Conservation (phyloP, 2,329 filamentous ascomycete species). For the Alternaria sp. region DNA sequence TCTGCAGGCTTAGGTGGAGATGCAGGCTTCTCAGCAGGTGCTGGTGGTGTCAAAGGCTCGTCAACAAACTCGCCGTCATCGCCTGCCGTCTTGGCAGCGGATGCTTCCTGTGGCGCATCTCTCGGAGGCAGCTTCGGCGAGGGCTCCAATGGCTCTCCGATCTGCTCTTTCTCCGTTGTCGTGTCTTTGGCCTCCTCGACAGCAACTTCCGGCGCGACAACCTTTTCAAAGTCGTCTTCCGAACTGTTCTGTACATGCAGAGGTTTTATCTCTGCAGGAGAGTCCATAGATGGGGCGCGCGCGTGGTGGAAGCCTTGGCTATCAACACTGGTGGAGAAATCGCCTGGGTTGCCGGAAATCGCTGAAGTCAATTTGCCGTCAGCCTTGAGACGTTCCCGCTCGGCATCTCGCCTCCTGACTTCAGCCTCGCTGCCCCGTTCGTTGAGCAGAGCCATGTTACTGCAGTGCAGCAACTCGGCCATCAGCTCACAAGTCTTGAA, state of each 20-base stretch:
- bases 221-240: conserved; percentile 95
- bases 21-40: conserved; percentile 23
- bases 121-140: conserved; percentile 54
- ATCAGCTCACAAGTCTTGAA: conserved; percentile 99
- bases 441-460: conserved; percentile 97
- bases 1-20: conserved; percentile 33
- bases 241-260: conserved; percentile 81
- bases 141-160: conserved; percentile 45
- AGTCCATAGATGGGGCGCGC: conserved; percentile 55
- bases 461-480: conserved; percentile 96
- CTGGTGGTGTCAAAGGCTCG: conserved; percentile 71
- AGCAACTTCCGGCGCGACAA: conserved; percentile 71
- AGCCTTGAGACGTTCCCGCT: conserved; percentile 77
- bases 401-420: conserved; percentile 77
- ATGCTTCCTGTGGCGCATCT: conserved; percentile 31
- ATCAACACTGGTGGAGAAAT: conserved; percentile 59
- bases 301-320: conserved; percentile 60
- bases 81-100: conserved; percentile 28
- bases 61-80: conserved; percentile 76
- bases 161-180: conserved; percentile 59
- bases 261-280: conserved; percentile 70
- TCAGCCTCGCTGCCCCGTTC: conserved; percentile 88
- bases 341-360: conserved; percentile 62
- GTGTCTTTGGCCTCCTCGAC: conserved; percentile 64
- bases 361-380: conserved; percentile 75